Conservation (phyloP, 495 filamentous ascomycete species). For the Monascus purpureus region DNA sequence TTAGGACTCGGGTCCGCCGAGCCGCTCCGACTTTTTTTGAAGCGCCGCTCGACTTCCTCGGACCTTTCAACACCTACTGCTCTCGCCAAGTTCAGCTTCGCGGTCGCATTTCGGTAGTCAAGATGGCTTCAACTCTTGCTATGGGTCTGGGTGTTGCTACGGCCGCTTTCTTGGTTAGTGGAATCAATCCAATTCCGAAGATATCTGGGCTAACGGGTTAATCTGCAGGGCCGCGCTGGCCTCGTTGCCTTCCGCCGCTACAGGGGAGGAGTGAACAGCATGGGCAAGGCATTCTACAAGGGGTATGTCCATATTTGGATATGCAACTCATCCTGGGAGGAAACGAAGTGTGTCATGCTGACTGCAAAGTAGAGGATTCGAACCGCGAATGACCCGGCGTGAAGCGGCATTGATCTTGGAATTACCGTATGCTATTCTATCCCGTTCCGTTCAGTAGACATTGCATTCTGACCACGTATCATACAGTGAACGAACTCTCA, state of each 20-base stretch:
- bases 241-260: conserved; percentile 77
- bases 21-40: background rate
- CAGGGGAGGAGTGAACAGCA: conserved; percentile 55
- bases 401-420: conserved; percentile 89
- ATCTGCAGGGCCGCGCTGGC: conserved; percentile 69
- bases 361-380: conserved; percentile 53
- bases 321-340: background rate
- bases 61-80: too few relatives aligned
- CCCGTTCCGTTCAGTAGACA: background rate
- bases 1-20: background rate
- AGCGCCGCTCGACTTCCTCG: background rate
- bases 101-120: conserved; percentile 5
- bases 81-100: too few relatives aligned
- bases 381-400: conserved; percentile 77
- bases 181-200: background rate
- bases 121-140: conserved; percentile 62
- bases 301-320: conserved; percentile 30
- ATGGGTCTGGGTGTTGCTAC: conserved; percentile 69
- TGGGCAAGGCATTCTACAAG: conserved; percentile 90
- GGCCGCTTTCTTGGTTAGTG: conserved; percentile 61
- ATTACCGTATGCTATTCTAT: conserved; percentile 51
- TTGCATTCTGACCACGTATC: too few relatives aligned
- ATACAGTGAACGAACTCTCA: conserved; percentile 64
- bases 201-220: conserved; percentile 7
- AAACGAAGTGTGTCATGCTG: conserved; percentile 1